phyloP scores from a whole-genome alignment of 306 rosid genomes.

The Dalbergia oliveri region DNA sequence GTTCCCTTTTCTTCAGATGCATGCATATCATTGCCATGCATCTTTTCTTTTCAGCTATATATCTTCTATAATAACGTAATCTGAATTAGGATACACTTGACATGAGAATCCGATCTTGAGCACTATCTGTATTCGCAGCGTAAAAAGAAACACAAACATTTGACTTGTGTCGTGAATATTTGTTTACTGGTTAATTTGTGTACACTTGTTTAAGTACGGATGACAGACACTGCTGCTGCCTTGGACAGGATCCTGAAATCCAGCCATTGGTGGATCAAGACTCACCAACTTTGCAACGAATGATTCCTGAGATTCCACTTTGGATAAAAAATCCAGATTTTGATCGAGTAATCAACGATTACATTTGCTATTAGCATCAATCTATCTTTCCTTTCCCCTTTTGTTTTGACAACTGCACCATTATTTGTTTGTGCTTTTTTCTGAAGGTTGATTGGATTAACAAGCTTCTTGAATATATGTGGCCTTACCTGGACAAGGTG shows the following conservation, averaged over 20 bases:
- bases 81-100: neutral
- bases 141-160: too few species aligned
- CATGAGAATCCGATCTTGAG: neutral
- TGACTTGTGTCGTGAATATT: neutral
- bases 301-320: slow-evolving; percentile 90
- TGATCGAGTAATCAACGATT: slow-evolving; percentile 65
- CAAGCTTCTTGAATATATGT: slow-evolving; percentile 78
- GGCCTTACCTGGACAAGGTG: slow-evolving; percentile 99
- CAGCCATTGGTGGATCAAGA: slow-evolving; percentile 79
- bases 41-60: too few species aligned
- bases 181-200: neutral
- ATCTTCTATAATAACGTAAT: neutral
- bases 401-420: slow-evolving; percentile 11
- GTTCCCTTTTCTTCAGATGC: neutral
- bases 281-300: slow-evolving; percentile 65
- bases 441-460: slow-evolving; percentile 88
- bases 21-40: neutral
- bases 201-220: neutral
- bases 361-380: neutral
- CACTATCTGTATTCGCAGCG: too few species aligned
- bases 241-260: slow-evolving; percentile 68
- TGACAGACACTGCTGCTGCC: slow-evolving; percentile 6
- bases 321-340: slow-evolving; percentile 96
- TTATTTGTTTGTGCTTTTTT: slow-evolving; percentile 9
- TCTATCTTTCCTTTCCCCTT: neutral